A percentile compares a stretch with the other conserved stretches of the same genome.
phyloP scores from a whole-genome alignment of 768 basidiomycete genomes.

The Dendrothele bispora region DNA sequence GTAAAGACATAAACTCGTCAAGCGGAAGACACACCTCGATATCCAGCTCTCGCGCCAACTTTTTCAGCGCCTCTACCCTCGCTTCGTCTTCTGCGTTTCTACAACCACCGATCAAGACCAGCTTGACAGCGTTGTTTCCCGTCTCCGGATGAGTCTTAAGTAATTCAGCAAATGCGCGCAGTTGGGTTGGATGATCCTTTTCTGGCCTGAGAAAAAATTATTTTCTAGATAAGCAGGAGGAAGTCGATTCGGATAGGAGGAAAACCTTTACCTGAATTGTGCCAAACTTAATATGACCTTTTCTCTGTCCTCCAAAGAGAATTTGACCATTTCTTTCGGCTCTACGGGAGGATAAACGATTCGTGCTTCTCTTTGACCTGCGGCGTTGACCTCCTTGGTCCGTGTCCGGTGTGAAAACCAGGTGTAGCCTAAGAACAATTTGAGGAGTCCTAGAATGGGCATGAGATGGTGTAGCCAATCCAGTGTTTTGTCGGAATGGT shows the following conservation, averaged over 20 bases:
- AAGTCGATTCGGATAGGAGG: not conserved
- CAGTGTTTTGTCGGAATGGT: slow-evolving; percentile 50
- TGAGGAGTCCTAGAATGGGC: slow-evolving; percentile 40
- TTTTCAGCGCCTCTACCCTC: slow-evolving; percentile 62
- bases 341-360: slow-evolving; percentile 95
- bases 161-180: slow-evolving; percentile 66
- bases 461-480: slow-evolving; percentile 42
- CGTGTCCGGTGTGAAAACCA: not conserved
- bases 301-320: slow-evolving; percentile 53
- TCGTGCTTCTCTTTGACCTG: slow-evolving; percentile 23
- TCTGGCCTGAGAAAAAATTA: slow-evolving; percentile 63
- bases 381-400: not conserved
- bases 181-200: slow-evolving; percentile 86
- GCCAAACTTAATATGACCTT: slow-evolving; percentile 82
- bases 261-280: slow-evolving; percentile 57
- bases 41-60: slow-evolving; percentile 58
- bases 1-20: too few relatives aligned
- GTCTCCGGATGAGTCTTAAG: slow-evolving; percentile 59
- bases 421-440: slow-evolving; percentile 7
- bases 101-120: slow-evolving; percentile 83
- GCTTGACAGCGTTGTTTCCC: slow-evolving; percentile 37
- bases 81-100: slow-evolving; percentile 75
- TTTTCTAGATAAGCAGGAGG: not conserved
- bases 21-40: slow-evolving; percentile 63
- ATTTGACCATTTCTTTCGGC: slow-evolving; percentile 65